phyloP scores from a whole-genome alignment of 495 filamentous ascomycete genomes.

The Ramalina intermedia region DNA sequence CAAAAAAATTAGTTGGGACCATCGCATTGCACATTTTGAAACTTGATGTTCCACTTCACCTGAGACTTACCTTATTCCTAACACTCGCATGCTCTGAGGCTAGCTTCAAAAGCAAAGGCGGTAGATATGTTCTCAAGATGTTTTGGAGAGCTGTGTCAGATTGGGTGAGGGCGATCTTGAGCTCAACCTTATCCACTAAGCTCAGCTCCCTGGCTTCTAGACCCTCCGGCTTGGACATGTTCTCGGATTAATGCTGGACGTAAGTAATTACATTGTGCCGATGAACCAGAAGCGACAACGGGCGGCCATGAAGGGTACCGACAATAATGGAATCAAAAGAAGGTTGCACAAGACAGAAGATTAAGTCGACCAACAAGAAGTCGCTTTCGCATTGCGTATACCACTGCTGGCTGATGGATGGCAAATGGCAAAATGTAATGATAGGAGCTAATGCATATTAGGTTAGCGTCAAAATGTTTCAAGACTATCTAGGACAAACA shows the following conservation, averaged over 20 bases:
- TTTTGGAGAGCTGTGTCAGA: slow-evolving; percentile 68
- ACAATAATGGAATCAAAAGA: too few relatives aligned
- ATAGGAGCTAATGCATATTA: too few relatives aligned
- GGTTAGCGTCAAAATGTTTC: too few relatives aligned
- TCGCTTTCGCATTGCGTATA: too few relatives aligned
- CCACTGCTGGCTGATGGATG: too few relatives aligned
- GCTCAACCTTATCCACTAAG: slow-evolving; percentile 80
- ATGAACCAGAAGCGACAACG: too few relatives aligned
- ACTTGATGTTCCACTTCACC: background rate
- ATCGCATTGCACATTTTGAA: background rate
- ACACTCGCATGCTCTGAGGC: slow-evolving; percentile 66
- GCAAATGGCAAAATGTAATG: too few relatives aligned
- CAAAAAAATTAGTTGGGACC: background rate
- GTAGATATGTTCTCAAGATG: slow-evolving; percentile 63
- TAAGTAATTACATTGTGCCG: too few relatives aligned
- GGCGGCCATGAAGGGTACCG: too few relatives aligned
- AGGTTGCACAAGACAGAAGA: too few relatives aligned
- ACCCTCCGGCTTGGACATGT: slow-evolving; percentile 8
- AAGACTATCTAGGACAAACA: background rate
- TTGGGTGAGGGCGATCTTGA: slow-evolving; percentile 72
- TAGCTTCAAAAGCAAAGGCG: slow-evolving; percentile 71
- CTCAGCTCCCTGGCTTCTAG: slow-evolving; percentile 63
- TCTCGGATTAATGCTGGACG: too few relatives aligned
- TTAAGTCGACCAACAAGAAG: too few relatives aligned
- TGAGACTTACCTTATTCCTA: slow-evolving; percentile 53